Percentiles rank a stretch among this genome's conserved stretches.
Evolutionary conservation across 495 filamentous ascomycete genomes (phyloP).

Genomic region (Neurospora sp.): DNA sequence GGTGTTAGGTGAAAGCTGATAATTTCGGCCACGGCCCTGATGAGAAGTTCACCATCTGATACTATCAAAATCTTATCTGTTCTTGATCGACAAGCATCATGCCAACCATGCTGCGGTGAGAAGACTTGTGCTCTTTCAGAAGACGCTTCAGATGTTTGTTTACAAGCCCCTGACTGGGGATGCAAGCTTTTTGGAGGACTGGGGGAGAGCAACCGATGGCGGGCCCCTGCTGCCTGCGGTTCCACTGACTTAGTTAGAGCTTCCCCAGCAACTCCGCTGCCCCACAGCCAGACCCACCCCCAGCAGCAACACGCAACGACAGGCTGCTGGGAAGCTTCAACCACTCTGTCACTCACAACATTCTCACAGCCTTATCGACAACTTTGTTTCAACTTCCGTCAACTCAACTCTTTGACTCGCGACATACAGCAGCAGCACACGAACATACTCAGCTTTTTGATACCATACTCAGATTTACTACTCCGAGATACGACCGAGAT

Average conservation of each 20-base stretch:
- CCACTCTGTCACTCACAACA: neutral
- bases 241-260: neutral
- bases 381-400: neutral
- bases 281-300: neutral
- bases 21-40: neutral
- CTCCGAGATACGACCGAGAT: neutral
- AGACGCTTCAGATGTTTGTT: neutral
- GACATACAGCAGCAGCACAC: neutral
- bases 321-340: neutral
- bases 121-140: neutral
- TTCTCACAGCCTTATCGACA: neutral
- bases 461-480: neutral
- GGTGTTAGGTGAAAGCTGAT: neutral
- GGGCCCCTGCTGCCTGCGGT: neutral
- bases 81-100: neutral
- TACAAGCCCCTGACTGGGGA: neutral
- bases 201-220: neutral
- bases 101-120: neutral
- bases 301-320: neutral
- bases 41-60: neutral
- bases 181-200: neutral
- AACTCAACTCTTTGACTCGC: neutral
- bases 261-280: neutral
- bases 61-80: neutral
- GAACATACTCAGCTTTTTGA: neutral